Base-by-base conservation (phyloP, 2,329 filamentous ascomycete species). In the Gaeumannomyces tritici region DNA sequence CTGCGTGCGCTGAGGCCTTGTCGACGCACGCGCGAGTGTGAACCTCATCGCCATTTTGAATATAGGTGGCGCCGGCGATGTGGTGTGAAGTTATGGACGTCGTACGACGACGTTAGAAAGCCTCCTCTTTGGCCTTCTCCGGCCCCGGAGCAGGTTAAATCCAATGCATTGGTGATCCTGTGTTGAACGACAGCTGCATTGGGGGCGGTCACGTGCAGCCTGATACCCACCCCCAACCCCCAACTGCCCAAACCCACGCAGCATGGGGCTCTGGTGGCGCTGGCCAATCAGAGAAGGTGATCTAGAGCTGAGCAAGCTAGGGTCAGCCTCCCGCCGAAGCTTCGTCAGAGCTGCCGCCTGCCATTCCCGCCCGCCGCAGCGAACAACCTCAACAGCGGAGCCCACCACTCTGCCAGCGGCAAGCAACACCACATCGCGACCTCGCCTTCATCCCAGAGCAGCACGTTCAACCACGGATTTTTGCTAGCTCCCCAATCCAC, bases 311-410 rank as follows among this genome's bases (percentile, higher is more conserved):
- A 29, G 59, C 57, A 55, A 60, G 62, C 58, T 63, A 15, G 54
- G 61, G 27, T 55, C 29, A 57, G 24, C 29, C 26, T n/a, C 13
- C 51, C 57, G 27, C 42, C 29, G 33, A 60, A 70, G 68, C 68
- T 70, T 70, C 69, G 69, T 70, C 68, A 70, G 68, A 69, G 66
- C 68, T 69, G 69, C 64, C 69, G 69, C 69, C 69, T 70, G 66
- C 67, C 63, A 65, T 56, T 35, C 55, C 62, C 59, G 58, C 24
- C 59, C 55, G 59, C 31, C 26, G 35, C 9, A 33, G 31, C 31
- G 12, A 33, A 8, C 15, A 42, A 42, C 35, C 35, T 42, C 35
- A 18, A 42, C 11, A 51, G 42, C 42, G 42, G 42, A 51, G 42
- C 21, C 42, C 42, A 51, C 42, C 6, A 51, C 42, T 51, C 42